Evolutionary conservation across 768 basidiomycete genomes (phyloP), one percentile per base, ranked within the genome.

Genomic region (Agaricus subrufescens): DNA sequence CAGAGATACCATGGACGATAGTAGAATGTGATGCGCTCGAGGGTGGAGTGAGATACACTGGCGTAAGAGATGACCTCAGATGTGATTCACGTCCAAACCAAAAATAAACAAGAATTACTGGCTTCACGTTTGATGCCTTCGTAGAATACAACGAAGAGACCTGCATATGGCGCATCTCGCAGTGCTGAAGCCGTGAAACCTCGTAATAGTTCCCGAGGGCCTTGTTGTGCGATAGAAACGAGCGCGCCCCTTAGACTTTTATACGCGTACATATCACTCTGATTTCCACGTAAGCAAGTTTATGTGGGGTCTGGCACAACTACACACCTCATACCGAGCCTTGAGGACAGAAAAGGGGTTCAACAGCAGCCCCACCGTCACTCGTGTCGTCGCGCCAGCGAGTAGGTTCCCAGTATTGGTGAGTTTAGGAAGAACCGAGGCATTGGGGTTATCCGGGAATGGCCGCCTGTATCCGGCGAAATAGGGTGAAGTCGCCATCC

Each of bases 161-260:
- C 95, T 1, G 95, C 93, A 63, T 95, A 94, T 0, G 95, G 95
- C 11, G 94, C 95, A 68, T 98, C 95, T 46, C 95, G 82, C n/a
- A 94, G 75, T 1, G 94, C 89, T 1, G 93, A 92, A 1, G 94
- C 91, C 25, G 88, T 63, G 65, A 94, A 87, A 0, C 95, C 95
- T 46, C 91, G 87, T 64, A 94, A 83, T 29, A 95, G 74, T 60
- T 92, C 93, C 25, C 84, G 80, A 3, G 90, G 84, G 2, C 94
- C 93, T 65, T 78, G 77, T n/a, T 82, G 85, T 2, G 75, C 68
- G 38, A 92, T 79, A 8, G 83, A 78, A 4, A 72, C 45, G 38
- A 92, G 67, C 0, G 87, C 90, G 38, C 77, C 73, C 4, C 75
- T 64, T 39, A 94, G 66, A 60, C 80, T 85, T 49, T 75, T 70